These are phyloP conservation scores for Quercus bicolor DNA, from an alignment of 306 rosid species.

Conservation along the genomic window DNA sequence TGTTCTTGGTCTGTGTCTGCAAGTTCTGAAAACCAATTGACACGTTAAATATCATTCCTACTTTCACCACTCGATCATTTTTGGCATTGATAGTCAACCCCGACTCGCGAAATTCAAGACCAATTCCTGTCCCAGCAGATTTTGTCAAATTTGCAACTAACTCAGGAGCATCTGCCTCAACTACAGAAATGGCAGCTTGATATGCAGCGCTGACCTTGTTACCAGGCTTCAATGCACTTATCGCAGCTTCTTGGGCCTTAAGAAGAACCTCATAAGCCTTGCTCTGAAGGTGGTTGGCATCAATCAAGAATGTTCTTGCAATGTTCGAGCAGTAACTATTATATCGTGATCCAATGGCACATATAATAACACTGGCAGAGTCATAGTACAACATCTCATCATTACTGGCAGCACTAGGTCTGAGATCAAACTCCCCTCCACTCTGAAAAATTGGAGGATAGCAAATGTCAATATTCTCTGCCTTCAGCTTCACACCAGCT, in stretches of 20 bases:
- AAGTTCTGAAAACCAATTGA: conserved; percentile 84
- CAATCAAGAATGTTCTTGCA: conserved; percentile 86
- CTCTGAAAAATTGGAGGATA: conserved; percentile 96
- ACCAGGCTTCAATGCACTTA: conserved; percentile 63
- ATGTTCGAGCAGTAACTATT: conserved; percentile 88
- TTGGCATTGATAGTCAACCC: conserved; percentile 77
- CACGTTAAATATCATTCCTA: conserved; percentile 88
- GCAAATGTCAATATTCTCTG: conserved; percentile 90
- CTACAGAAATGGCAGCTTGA: conserved; percentile 71
- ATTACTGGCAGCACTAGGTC: conserved; percentile 90
- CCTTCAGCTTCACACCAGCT: conserved; percentile 67
- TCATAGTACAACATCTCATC: conserved; percentile 80
- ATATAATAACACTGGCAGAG: conserved; percentile 78
- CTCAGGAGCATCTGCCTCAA: conserved; percentile 79
- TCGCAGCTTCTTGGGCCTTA: conserved; percentile 79
- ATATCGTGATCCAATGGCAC: conserved; percentile 92
- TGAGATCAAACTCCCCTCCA: conserved; percentile 93
- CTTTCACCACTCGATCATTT: conserved; percentile 66
- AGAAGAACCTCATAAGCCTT: conserved; percentile 86
- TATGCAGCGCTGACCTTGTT: conserved; percentile 64
- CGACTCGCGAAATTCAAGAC: conserved; percentile 95
- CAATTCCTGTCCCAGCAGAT: conserved; percentile 89
- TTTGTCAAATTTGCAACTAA: conserved; percentile 65
- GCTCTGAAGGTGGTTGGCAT: conserved; percentile 75
- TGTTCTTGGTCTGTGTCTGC: conserved; percentile 41